Evolutionary conservation across 192 early-diverging fungal species (phyloP).

Genomic region (Hyaloraphidium curvatum): DNA sequence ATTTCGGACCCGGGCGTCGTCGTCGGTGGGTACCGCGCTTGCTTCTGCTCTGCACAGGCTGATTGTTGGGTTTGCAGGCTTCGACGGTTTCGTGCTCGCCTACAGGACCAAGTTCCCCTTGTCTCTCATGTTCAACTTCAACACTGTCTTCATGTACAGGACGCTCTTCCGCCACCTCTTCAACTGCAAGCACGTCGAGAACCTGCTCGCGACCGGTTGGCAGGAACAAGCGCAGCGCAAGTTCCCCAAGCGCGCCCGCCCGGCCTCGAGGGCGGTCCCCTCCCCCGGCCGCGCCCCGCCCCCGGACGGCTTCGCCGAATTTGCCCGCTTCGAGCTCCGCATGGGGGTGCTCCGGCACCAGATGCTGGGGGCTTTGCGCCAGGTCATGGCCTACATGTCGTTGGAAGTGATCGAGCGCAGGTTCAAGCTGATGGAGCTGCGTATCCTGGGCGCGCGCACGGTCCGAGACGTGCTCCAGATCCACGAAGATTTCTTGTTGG

Average conservation of each 20-base stretch:
- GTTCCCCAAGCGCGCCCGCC: not conserved
- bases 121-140: conserved; percentile 69
- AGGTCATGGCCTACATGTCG: conserved; percentile 54
- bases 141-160: conserved; percentile 76
- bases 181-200: conserved; percentile 74
- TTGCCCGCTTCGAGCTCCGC: not conserved
- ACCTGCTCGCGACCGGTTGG: conserved; percentile 60
- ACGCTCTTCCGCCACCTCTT: conserved; percentile 75
- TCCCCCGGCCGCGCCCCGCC: too few species aligned
- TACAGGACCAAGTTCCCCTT: conserved; percentile 76
- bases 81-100: conserved; percentile 60
- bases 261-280: too few species aligned
- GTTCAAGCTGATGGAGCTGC: conserved; percentile 48
- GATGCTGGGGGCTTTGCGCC: not conserved
- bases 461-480: conserved; percentile 68
- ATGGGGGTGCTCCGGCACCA: not conserved
- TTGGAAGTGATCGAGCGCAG: conserved; percentile 87
- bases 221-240: conserved; percentile 23
- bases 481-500: conserved; percentile 69
- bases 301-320: not conserved
- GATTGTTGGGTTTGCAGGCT: conserved; percentile 21
- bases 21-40: not conserved
- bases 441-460: conserved; percentile 44
- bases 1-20: not conserved
- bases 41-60: not conserved